Base-by-base conservation (phyloP, 192 early-diverging fungal genomes). In the Coemansia furcata region DNA sequence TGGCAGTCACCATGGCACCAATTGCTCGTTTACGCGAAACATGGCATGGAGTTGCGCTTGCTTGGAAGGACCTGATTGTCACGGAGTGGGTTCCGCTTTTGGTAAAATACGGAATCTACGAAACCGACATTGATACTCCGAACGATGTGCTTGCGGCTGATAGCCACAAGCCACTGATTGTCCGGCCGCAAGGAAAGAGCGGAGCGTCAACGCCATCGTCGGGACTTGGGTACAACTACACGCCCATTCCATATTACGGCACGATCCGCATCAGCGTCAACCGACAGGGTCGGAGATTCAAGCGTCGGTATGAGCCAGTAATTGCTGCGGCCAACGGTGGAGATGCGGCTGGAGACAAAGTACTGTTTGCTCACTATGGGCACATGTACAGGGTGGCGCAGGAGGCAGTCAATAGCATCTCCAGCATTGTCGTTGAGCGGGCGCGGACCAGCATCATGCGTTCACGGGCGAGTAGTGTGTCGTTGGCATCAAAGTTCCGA, bases 1-100 rank as follows among this genome's bases (percentile, higher is more conserved):
- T 86, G 67, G 89, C 86, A 5, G 65, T 92, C 0, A 90, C 88
- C 23, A 87, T 87, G 36, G 85, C 88, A 30, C 88, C 85, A 12
- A 80, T 92, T 26, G 77, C 87, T 1, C 84, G 91, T 26, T 66
- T 92, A 46, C 84, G 84, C 52, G 89, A 92, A 69, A 85, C 89
- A 1, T 92, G 91, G 91, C 85, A 87, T 32, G 80, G 85, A 6
- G 87, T 90, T 0, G 76, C 82, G 33, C 63, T 80, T 17, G 44
- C 67, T 15, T 84, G 84, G 62, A 76, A 82, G n/a, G 67, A 74
- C 9, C 60, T 87, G 23, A 80, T 92, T 7, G 73, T 72, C 2
- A 59, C 84, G 3, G 69, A 81, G 36, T 92, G 91, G 91, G 78
- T 85, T 3, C 87, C 86, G 10, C 43, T 90, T 46, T 72, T 88